These are phyloP conservation scores for Tetrahymena elliotti DNA, from an alignment of 73 alveolate species.

Conservation along the genomic window DNA sequence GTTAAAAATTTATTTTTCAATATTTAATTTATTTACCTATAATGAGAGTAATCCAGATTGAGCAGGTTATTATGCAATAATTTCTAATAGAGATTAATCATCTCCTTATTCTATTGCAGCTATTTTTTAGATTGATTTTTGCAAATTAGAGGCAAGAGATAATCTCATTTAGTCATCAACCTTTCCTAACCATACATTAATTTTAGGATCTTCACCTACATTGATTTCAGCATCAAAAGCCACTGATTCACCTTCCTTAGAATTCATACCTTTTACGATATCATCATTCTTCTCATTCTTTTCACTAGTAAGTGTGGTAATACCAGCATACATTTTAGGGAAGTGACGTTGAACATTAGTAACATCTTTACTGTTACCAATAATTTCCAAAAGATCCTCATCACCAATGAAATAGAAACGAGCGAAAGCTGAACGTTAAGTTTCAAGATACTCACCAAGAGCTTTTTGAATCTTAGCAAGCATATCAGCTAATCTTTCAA, in stretches of 20 bases:
- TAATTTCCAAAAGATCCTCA: conserved; percentile 94
- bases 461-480: conserved; percentile 79
- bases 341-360: conserved; percentile 96
- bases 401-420: conserved; percentile 99
- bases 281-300: conserved; percentile 59
- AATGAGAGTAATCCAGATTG: conserved; percentile 86
- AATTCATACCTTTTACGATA: conserved; percentile 85
- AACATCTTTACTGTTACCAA: conserved; percentile 98
- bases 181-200: conserved; percentile 96
- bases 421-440: conserved; percentile 98
- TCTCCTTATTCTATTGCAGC: conserved; percentile 47
- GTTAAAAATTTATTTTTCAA: too few relatives aligned
- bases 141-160: conserved; percentile 85
- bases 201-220: conserved; percentile 96
- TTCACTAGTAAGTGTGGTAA: conserved; percentile 51
- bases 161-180: conserved; percentile 91
- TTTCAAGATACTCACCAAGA: conserved; percentile 97
- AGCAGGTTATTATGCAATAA: conserved; percentile 95
- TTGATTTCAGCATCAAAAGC: conserved; percentile 68
- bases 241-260: conserved; percentile 98
- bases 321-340: conserved; percentile 98
- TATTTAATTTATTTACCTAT: conserved; percentile 28
- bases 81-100: conserved; percentile 69
- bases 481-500: conserved; percentile 95
- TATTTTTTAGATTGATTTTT: conserved; percentile 73